Percentiles rank a stretch among this genome's conserved stretches.
These are phyloP conservation scores for Prunus salicina DNA, from an alignment of 306 rosid species.

Conservation along the genomic window DNA sequence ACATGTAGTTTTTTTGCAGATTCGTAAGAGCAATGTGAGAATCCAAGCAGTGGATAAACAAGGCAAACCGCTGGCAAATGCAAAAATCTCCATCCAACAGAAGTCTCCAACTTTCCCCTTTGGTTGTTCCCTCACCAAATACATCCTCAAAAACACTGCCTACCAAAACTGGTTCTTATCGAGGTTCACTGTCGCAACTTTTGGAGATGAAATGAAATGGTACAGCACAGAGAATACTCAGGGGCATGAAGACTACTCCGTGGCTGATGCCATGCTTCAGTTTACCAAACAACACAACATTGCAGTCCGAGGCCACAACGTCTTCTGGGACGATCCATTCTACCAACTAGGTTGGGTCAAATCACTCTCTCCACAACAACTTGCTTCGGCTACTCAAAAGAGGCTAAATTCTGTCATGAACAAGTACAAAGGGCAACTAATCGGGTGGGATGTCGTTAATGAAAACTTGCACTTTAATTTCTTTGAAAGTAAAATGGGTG, in stretches of 20 bases:
- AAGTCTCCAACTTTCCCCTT: constrained; percentile 42
- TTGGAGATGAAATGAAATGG: constrained; percentile 87
- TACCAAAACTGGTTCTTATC: constrained; percentile 63
- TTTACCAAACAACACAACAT: constrained; percentile 42
- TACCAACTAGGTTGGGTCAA: constrained; percentile 51
- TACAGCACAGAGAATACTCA: constrained; percentile 39
- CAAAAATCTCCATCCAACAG: constrained; percentile 33
- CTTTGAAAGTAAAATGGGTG: constrained; percentile 51
- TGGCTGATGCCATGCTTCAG: constrained; percentile 50
- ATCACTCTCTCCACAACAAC: constrained; percentile 35
- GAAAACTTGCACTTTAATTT: constrained; percentile 60
- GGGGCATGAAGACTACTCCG: constrained; percentile 42
- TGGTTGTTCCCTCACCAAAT: constrained; percentile 50
- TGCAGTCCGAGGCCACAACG: constrained; percentile 63
- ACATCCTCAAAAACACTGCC: constrained; percentile 43
- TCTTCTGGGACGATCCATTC: constrained; percentile 59
- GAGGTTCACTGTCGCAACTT: constrained; percentile 54
- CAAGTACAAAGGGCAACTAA: constrained; percentile 53
- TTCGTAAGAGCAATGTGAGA: constrained; percentile 46
- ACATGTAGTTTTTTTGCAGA: constrained; percentile 19
- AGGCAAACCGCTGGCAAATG: constrained; percentile 52
- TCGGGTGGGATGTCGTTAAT: constrained; percentile 78
- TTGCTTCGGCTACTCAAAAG: constrained; percentile 25
- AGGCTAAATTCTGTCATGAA: constrained; percentile 48
- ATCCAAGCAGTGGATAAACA: constrained; percentile 40